Base-by-base conservation (phyloP, 2,329 filamentous ascomycete species). In the Capronia americana region DNA sequence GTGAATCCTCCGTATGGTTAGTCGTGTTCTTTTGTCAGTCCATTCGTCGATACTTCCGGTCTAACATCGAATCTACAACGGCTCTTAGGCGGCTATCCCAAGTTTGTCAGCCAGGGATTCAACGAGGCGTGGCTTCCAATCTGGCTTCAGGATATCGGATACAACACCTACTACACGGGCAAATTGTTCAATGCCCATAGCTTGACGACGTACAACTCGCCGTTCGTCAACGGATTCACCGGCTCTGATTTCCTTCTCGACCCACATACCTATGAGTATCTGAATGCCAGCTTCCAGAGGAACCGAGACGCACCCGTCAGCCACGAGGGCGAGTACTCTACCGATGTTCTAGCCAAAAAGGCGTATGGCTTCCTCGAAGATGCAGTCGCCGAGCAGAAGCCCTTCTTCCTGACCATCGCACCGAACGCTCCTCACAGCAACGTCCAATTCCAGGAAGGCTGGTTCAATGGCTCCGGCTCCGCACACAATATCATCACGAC, bases 351-450 rank as follows among this genome's bases (percentile, higher is more conserved):
- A 14, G 82, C 85, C 0, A 73, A 84, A 3, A 87, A 88, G 68
- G 84, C 88, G 0, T 79, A 85, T 6, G 86, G 82, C 0, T 86
- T 91, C 53, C 76, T 92, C 0, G 82, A 87, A 2, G 85, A 90
- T 58, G 90, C 86, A 0, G 78, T 88, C 2, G 74, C 77, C 0
- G 78, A 80, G 0, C 80, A 83, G 17, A 63, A 61, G 12, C 90
- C 90, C 0, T 92, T 91, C 77, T 92, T 92, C 73, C 74, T 92
- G 3, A 84, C 83, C 0, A 81, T 90, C 8, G 86, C 89, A 0
- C 90, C 90, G 0, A 83, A 89, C 5, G 89, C 86, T 0, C 90
- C 90, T 0, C 90, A 92, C 71, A 83, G 84, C 24, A 87, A 88
- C 66, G 78, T 84, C 3, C 73, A 82, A 26, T 68, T 72, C 20